phyloP scores from a whole-genome alignment of 805 yeast genomes.

The Saccharomycopsis sp. region DNA sequence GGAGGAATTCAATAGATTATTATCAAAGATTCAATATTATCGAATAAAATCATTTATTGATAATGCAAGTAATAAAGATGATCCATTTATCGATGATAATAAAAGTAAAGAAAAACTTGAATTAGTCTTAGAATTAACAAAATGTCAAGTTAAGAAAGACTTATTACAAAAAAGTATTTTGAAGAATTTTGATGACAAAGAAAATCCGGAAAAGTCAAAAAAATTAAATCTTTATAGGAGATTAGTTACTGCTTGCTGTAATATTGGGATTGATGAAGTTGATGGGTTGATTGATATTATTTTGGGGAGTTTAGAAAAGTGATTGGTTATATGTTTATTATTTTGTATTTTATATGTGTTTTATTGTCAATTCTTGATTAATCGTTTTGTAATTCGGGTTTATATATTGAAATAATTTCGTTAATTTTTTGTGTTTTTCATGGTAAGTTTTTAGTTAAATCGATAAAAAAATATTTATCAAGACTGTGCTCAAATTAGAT shows the following conservation, averaged over 20 bases:
- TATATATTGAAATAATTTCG: too few species aligned
- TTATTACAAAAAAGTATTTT: constrained; percentile 28
- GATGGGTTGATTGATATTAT: constrained; percentile 34
- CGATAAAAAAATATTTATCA: too few species aligned
- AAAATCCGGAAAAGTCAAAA: constrained; percentile 24
- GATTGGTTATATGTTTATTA: too few species aligned
- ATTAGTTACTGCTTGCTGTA: constrained; percentile 60
- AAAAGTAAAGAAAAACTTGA: not conserved
- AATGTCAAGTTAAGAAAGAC: constrained; percentile 33
- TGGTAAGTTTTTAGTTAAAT: too few species aligned
- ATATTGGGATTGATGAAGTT: constrained; percentile 54
- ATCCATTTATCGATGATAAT: not conserved
- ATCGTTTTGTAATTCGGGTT: too few species aligned
- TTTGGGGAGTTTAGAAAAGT: not conserved
- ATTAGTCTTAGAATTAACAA: constrained; percentile 26
- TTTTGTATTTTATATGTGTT: too few species aligned
- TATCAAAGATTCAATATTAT: constrained; percentile 3
- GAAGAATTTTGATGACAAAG: constrained; percentile 20
- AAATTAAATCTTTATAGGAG: constrained; percentile 59
- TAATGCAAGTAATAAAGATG: not conserved
- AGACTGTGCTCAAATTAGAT: too few species aligned
- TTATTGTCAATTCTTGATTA: too few species aligned
- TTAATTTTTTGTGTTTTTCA: too few species aligned
- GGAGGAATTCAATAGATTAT: constrained; percentile 20
- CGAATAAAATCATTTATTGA: not conserved